Evolutionary conservation across 805 yeast species (phyloP), one percentile per base, ranked within the genome.

Genomic region (Wickerhamomyces hampshirensis): DNA sequence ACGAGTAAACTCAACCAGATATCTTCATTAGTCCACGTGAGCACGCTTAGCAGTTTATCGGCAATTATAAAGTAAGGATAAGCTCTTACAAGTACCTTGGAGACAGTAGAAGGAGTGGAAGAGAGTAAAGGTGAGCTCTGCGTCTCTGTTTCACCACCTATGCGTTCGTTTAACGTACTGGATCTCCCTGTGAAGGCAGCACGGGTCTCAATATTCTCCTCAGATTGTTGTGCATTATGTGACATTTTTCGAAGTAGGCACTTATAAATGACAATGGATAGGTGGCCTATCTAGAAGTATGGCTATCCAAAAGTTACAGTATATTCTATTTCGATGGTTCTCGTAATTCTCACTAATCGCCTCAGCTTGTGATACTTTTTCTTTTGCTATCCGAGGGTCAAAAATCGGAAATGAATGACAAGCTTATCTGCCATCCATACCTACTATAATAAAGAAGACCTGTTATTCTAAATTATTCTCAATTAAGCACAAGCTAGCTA

Each of bases 1-100:
- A 82, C 50, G 18, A 87, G 68, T 14, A 84, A 64, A 50, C 87
- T 77, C 38, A 80, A 62, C 86, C 91, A 87, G 23, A 73, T 68
- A 56, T 86, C 93, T 26, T 84, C 89, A 43, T 80, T 79, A 3
- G 97, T 84, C 98, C 98, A 91, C 0, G 98, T 89, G 26, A 85
- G 59, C 27, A 88, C 68, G 29, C 85, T 79, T 37, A 88, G 66
- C 2, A 75, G 44, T 46, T 79, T 77, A 57, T 89, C 87, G 8
- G 80, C 75, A 1, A 84, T 73, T 27, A 84, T 69, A 29, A 91
- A 66, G 55, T 86, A 86, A 2, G 98, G 98, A 56, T 91, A 89
- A 8, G 95, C 77, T 42, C 77, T 71, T 27, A 88, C 75, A 34
- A 91, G 68, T 3, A 93, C 85, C 49, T 85, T 84, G 21, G 95